Evolutionary conservation across 352 stramenopile species (phyloP), one percentile per base, ranked within the genome.

Genomic region (Phytophthora tubulina): DNA sequence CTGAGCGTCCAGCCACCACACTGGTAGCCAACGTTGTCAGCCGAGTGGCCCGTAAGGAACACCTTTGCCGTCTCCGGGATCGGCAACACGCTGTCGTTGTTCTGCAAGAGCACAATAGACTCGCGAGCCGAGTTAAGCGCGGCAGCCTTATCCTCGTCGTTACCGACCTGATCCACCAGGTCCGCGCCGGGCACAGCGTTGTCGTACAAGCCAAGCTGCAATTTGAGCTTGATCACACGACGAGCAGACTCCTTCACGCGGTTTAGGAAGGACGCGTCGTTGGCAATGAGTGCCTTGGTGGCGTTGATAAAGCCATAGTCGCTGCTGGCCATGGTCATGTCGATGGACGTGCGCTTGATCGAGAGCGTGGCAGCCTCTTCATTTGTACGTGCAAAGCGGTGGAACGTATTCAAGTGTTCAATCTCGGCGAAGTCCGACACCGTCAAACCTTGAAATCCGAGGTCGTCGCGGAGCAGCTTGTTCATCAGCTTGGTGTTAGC

Each of bases 371-470:
- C 70, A 9, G 91, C 88, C 14, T 91, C 76, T 6, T 79, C 73
- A 15, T 78, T 21, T 2, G 48, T 78, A n/a, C 45, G 49, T 13
- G 82, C 84, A 17, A 90, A 76, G 39, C 84, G 81, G 51, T 91
- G 84, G 60, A 75, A 89, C 10, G 74, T 73, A 46, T 85, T 71
- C 3, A 97, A 59, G 65, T 97, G 97, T 35, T 92, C 82, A 35
- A 98, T 97, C 78, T 98, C 93, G 5, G 78, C 75, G 61, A 96
- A 98, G 60, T 98, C 93, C 4, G 92, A 97, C 27, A 98, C 90
- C 2, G 96, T 57, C 65, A 97, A 76, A 9, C 91, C 91, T 11
- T 94, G 61, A 56, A 97, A 98, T 8, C 70, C 75, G 63, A 98
- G 58, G 45, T 96, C 74, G 6, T 87, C 60, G 33, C 93, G 81